A percentile compares a stretch with the other conserved stretches of the same genome.
phyloP scores from a whole-genome alignment of 2,329 filamentous ascomycete genomes.

The Trichoderma atroviride region DNA sequence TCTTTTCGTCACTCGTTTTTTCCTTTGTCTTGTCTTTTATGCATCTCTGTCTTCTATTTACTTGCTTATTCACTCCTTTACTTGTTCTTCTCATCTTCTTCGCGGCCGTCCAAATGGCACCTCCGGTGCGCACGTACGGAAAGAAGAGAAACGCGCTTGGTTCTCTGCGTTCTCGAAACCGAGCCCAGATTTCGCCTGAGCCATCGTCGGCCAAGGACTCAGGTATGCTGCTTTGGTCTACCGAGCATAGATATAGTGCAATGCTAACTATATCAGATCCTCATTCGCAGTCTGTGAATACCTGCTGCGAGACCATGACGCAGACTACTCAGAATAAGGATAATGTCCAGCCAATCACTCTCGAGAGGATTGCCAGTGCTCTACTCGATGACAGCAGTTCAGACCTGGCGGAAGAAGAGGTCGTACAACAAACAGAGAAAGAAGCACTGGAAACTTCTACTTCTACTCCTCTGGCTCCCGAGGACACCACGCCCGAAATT shows the following conservation, averaged over 20 bases:
- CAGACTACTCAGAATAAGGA: conserved; percentile 24
- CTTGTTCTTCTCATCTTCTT: conserved; percentile 17
- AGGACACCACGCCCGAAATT: background rate
- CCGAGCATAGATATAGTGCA: background rate
- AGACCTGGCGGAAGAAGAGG: conserved; percentile 16
- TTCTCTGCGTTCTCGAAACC: conserved; percentile 35
- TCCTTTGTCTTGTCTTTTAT: conserved; percentile 21
- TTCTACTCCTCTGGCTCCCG: background rate
- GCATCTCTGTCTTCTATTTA: background rate
- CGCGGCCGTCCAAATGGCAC: conserved; percentile 32
- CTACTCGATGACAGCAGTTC: conserved; percentile 35
- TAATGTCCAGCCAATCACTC: conserved; percentile 21
- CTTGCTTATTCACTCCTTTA: conserved; percentile 16
- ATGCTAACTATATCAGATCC: conserved; percentile 21
- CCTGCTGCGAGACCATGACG: conserved; percentile 26
- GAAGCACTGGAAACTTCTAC: background rate
- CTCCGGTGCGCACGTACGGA: conserved; percentile 35
- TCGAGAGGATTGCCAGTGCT: conserved; percentile 39
- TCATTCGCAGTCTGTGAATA: conserved; percentile 9
- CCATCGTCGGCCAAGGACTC: conserved; percentile 28
- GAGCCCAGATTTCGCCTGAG: conserved; percentile 31
- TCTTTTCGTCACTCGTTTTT: conserved; percentile 17
- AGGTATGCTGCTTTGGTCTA: conserved; percentile 26
- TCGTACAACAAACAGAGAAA: conserved; percentile 4
- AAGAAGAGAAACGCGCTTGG: conserved; percentile 38